phyloP scores from a whole-genome alignment of 257 asterid genomes.

The Phtheirospermum japonicum region DNA sequence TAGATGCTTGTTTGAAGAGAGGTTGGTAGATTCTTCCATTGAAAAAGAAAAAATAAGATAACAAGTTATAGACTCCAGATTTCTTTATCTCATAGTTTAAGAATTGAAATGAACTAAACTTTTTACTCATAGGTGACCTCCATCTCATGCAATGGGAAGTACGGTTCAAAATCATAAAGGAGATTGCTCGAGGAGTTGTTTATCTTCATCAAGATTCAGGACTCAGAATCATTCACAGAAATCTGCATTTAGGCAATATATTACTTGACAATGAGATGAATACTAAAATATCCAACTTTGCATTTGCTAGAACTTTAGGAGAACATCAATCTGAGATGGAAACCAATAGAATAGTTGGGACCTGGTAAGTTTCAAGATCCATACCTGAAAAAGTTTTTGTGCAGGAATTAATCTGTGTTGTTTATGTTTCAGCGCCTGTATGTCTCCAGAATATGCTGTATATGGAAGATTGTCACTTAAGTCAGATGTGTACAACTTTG shows the following conservation, averaged over 20 bases:
- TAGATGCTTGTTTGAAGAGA: not conserved
- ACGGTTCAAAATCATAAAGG: slow-evolving; percentile 21
- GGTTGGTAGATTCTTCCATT: not conserved
- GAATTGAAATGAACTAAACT: not conserved
- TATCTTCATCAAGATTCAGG: slow-evolving; percentile 30
- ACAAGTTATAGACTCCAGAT: too few species aligned
- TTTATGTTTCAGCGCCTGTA: slow-evolving; percentile 8
- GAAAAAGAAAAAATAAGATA: too few species aligned
- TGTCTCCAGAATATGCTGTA: not conserved
- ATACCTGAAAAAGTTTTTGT: too few species aligned
- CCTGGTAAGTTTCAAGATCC: too few species aligned
- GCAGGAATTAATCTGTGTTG: not conserved
- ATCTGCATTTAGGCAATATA: slow-evolving; percentile 6
- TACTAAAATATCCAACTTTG: slow-evolving; percentile 27
- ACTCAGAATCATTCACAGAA: slow-evolving; percentile 17
- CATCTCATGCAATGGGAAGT: not conserved
- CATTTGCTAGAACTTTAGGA: not conserved
- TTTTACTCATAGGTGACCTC: not conserved
- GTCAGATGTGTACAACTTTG: slow-evolving; percentile 27
- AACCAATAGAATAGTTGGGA: slow-evolving; percentile 12
- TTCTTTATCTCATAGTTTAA: not conserved
- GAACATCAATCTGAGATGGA: not conserved
- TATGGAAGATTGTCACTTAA: too few species aligned
- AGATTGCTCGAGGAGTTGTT: slow-evolving; percentile 21
- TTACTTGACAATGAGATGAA: slow-evolving; percentile 29